Conservation (phyloP, 2,329 filamentous ascomycete genomes). For the Macroventuria anomochaeta region DNA sequence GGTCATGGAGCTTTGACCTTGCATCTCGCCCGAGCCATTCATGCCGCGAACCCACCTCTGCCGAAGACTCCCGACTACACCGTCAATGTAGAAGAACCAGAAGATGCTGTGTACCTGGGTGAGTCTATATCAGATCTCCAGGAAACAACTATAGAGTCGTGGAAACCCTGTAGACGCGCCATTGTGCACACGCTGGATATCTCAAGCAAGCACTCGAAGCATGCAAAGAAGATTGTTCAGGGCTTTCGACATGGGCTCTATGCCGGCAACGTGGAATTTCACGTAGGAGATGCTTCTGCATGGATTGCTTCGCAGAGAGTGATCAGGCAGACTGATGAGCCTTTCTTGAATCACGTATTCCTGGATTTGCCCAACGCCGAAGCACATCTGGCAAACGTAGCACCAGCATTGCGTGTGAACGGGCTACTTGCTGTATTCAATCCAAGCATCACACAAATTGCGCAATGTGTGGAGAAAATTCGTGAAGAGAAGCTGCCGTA, state of each 20-base stretch:
- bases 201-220: constrained; percentile 65
- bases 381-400: constrained; percentile 57
- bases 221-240: constrained; percentile 69
- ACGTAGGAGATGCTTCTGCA: constrained; percentile 68
- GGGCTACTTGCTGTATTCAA: constrained; percentile 74
- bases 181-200: constrained; percentile 79
- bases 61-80: constrained; percentile 40
- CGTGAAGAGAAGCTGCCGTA: constrained; percentile 63
- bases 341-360: constrained; percentile 74
- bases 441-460: constrained; percentile 80
- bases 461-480: constrained; percentile 64
- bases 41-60: constrained; percentile 70
- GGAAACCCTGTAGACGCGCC: constrained; percentile 62
- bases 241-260: constrained; percentile 76
- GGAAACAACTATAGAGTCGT: constrained; percentile 39
- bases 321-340: constrained; percentile 44
- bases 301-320: constrained; percentile 64
- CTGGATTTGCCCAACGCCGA: constrained; percentile 75
- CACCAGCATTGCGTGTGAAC: constrained; percentile 66
- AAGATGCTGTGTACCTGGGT: constrained; percentile 42
- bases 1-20: constrained; percentile 83
- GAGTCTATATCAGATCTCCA: constrained; percentile 43
- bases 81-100: constrained; percentile 29
- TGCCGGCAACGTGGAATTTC: constrained; percentile 73
- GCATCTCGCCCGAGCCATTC: constrained; percentile 75